These are phyloP conservation scores for Stachybotrys chartarum DNA, from an alignment of 2,329 filamentous ascomycete genomes.

Conservation along the genomic window DNA sequence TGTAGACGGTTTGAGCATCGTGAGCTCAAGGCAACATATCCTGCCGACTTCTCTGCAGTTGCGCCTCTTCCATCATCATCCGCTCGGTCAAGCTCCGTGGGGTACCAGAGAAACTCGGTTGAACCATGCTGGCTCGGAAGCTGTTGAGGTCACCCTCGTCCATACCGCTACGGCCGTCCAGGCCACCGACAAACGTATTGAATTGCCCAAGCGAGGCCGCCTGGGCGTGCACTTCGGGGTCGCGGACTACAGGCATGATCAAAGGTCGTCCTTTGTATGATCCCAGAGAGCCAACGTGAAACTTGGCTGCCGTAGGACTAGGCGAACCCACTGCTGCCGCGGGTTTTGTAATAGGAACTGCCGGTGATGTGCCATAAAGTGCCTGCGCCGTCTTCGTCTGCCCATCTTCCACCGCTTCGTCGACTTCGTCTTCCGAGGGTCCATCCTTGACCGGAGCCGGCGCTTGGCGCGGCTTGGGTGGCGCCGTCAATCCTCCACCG, in stretches of 20 bases:
- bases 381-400: conserved; percentile 14
- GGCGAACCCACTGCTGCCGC: conserved; percentile 16
- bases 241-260: conserved; percentile 42
- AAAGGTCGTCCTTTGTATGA: conserved; percentile 50
- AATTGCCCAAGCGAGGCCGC: conserved; percentile 41
- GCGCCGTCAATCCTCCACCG: conserved; percentile 22
- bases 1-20: background rate
- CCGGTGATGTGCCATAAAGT: conserved; percentile 35
- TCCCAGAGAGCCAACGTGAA: conserved; percentile 35
- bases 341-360: conserved; percentile 30
- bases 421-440: conserved; percentile 22
- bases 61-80: conserved; percentile 40
- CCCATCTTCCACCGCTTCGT: conserved; percentile 6
- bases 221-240: conserved; percentile 39
- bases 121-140: conserved; percentile 33
- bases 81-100: conserved; percentile 42
- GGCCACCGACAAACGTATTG: conserved; percentile 44
- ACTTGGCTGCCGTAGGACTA: conserved; percentile 24
- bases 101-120: conserved; percentile 31
- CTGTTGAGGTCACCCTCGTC: conserved; percentile 37
- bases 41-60: conserved; percentile 15
- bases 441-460: conserved; percentile 23
- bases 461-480: conserved; percentile 15
- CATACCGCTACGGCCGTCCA: conserved; percentile 43
- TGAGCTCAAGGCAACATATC: background rate